Percentiles rank a stretch among this genome's conserved stretches.
Conservation (phyloP, 306 rosid genomes). For the Echinosophora koreensis region DNA sequence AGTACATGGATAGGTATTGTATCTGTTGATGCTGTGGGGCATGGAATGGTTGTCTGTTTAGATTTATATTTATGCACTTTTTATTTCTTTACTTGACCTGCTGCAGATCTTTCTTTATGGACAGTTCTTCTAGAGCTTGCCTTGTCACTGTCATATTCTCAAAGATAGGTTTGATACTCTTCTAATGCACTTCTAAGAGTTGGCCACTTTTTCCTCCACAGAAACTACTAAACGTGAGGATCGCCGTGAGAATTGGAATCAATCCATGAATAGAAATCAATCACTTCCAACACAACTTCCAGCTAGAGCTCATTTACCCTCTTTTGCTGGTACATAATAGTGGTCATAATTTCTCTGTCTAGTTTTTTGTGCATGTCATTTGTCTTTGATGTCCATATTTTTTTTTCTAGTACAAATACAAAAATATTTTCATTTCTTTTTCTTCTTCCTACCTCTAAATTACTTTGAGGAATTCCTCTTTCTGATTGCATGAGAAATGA, state of each 20-base stretch:
- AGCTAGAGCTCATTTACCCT: constrained; percentile 86
- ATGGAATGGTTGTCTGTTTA: not conserved
- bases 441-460: constrained; percentile 12
- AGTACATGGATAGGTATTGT: constrained; percentile 10
- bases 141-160: constrained; percentile 35
- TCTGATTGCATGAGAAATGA: not conserved
- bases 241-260: constrained; percentile 73
- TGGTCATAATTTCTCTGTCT: constrained; percentile 16
- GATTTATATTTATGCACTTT: constrained; percentile 13
- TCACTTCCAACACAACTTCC: constrained; percentile 93
- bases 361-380: constrained; percentile 36
- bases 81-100: constrained; percentile 36
- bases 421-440: constrained; percentile 15
- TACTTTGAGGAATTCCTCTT: not conserved
- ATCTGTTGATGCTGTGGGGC: constrained; percentile 4
- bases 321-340: constrained; percentile 72
- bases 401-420: constrained; percentile 12
- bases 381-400: constrained; percentile 23
- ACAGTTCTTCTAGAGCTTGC: constrained; percentile 25
- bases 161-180: constrained; percentile 31
- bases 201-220: constrained; percentile 45
- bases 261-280: constrained; percentile 62
- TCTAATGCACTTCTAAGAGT: constrained; percentile 38
- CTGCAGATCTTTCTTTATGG: constrained; percentile 7
- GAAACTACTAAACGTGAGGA: constrained; percentile 63